phyloP scores from a whole-genome alignment of 805 yeast genomes.

The Jamesozyma rosinii region DNA sequence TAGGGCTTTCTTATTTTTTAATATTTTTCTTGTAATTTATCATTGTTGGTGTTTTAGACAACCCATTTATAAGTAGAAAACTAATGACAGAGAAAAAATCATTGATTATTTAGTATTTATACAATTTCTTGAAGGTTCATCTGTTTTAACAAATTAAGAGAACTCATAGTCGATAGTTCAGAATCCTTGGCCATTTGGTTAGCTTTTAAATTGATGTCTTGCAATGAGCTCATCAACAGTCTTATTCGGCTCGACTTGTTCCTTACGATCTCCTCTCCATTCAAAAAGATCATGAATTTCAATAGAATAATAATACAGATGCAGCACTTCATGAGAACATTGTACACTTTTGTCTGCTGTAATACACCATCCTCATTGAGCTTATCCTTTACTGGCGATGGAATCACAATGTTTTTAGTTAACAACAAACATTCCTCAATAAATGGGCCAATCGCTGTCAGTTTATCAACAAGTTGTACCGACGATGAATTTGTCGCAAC shows the following conservation, averaged over 20 bases:
- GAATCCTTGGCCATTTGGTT: background rate
- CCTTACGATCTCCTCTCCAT: background rate
- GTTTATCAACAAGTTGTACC: background rate
- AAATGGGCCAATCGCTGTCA: background rate
- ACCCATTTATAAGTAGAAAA: no score
- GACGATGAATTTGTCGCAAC: background rate
- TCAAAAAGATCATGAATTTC: background rate
- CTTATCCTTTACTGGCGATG: background rate
- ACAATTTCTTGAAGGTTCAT: background rate
- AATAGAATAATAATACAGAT: conserved; percentile 1
- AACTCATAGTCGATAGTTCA: background rate
- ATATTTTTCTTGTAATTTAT: background rate
- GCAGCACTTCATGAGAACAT: background rate
- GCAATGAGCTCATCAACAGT: background rate
- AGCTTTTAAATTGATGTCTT: background rate
- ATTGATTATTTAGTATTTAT: no score
- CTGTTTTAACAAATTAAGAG: background rate
- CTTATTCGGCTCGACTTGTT: background rate
- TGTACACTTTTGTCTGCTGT: background rate
- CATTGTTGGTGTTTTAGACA: no score
- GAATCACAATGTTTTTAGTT: background rate
- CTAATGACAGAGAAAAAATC: no score
- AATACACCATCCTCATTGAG: background rate
- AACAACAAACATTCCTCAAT: background rate
- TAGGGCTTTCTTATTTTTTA: conserved; percentile 9